phyloP scores from a whole-genome alignment of 129 eudicot genomes.

The Calendula officinalis region DNA sequence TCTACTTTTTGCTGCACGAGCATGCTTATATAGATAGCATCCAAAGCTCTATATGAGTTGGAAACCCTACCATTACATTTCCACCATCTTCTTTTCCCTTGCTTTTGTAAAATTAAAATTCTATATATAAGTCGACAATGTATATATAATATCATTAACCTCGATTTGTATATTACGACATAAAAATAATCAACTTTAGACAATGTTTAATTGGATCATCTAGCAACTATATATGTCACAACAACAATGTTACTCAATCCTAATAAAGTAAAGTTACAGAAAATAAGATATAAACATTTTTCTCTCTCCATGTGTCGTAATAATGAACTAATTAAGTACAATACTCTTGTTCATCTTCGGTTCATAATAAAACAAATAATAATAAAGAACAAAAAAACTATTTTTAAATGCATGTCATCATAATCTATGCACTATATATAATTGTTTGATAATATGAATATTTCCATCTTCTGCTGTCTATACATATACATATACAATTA shows the following conservation, averaged over 20 bases:
- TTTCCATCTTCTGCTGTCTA: too few species aligned
- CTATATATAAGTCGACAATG: too few species aligned
- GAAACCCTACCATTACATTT: slow-evolving; percentile 43
- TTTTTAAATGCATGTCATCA: neutral
- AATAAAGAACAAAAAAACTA: neutral
- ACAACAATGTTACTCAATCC: too few species aligned
- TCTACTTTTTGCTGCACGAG: slow-evolving; percentile 42
- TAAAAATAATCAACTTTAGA: too few species aligned
- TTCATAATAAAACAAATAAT: neutral
- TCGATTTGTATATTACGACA: too few species aligned
- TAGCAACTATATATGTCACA: too few species aligned
- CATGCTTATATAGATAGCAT: slow-evolving; percentile 37
- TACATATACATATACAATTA: too few species aligned
- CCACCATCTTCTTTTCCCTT: slow-evolving; percentile 21
- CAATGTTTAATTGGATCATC: too few species aligned
- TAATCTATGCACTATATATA: neutral
- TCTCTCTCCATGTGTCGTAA: neutral
- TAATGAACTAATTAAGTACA: neutral
- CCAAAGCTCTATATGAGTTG: slow-evolving; percentile 58
- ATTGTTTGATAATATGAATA: neutral
- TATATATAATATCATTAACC: too few species aligned
- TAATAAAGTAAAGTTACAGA: too few species aligned
- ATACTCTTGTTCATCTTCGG: neutral
- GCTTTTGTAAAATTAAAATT: neutral
- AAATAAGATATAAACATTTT: too few species aligned